Evolutionary conservation across 2,329 filamentous ascomycete species (phyloP).

Genomic region (Niveomyces coronatus): DNA sequence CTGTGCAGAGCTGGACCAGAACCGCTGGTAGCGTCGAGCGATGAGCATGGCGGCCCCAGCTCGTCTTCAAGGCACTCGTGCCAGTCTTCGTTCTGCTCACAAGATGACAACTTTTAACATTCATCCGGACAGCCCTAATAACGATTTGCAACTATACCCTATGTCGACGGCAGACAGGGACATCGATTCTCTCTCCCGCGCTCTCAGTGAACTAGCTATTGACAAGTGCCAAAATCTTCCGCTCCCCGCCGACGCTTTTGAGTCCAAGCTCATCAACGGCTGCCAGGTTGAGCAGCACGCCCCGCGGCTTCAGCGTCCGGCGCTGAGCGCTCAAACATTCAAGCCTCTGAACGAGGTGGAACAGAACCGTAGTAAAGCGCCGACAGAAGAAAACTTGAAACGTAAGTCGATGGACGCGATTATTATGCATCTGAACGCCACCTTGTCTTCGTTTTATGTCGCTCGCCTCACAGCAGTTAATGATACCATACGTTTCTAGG

Average conservation of each 20-base stretch:
- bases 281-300: constrained; percentile 15
- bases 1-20: too few species aligned
- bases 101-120: constrained; percentile 4
- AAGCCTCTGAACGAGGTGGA: constrained; percentile 15
- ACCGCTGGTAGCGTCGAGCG: background rate
- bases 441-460: background rate
- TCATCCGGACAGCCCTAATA: background rate
- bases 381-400: background rate
- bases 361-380: constrained; percentile 5
- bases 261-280: constrained; percentile 12
- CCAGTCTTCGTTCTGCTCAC: constrained; percentile 4
- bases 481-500: too few species aligned
- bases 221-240: constrained; percentile 16
- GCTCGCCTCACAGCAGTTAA: background rate
- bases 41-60: constrained; percentile 2
- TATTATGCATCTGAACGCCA: background rate
- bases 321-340: constrained; percentile 22
- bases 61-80: background rate
- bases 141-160: constrained; percentile 7
- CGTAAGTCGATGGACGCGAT: background rate
- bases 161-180: constrained; percentile 6
- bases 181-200: constrained; percentile 4
- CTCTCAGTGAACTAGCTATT: constrained; percentile 19
- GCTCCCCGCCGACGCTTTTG: constrained; percentile 7
- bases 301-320: constrained; percentile 19